Percentiles rank a stretch among this genome's conserved stretches.
phyloP scores from a whole-genome alignment of 2,329 filamentous ascomycete species.

The Fusarium burgessii region DNA sequence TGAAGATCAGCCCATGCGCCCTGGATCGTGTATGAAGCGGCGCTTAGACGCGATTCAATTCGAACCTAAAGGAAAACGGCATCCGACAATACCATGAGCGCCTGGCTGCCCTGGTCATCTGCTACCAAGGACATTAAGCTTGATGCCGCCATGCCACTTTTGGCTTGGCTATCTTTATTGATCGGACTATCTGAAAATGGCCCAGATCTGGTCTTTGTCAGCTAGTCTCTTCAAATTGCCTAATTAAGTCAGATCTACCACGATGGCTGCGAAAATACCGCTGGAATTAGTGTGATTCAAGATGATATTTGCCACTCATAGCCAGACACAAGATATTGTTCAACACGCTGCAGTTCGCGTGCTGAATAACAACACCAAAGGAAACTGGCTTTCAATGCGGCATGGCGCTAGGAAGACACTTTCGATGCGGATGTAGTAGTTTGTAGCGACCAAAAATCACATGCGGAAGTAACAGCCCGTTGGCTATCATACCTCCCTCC shows the following conservation, averaged over 20 bases:
- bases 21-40: background rate
- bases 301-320: background rate
- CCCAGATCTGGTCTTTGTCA: background rate
- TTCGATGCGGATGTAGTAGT: constrained; percentile 1
- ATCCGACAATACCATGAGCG: background rate
- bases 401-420: background rate
- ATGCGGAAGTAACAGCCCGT: constrained; percentile 9
- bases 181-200: constrained; percentile 16
- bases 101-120: background rate
- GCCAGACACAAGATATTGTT: background rate
- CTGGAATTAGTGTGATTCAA: background rate
- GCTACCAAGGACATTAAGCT: constrained; percentile 1
- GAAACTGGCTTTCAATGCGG: background rate
- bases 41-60: constrained; percentile 9
- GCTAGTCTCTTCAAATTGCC: constrained; percentile 23
- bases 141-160: constrained; percentile 15
- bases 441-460: constrained; percentile 21
- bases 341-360: background rate
- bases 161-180: constrained; percentile 14
- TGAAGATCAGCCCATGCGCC: constrained; percentile 14
- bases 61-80: background rate
- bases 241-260: constrained; percentile 6
- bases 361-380: background rate
- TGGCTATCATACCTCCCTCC: background rate
- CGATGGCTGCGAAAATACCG: background rate